Percentiles rank a stretch among this genome's conserved stretches.
phyloP scores from a whole-genome alignment of 2,329 filamentous ascomycete genomes.

The Teratosphaeria gauchensis region DNA sequence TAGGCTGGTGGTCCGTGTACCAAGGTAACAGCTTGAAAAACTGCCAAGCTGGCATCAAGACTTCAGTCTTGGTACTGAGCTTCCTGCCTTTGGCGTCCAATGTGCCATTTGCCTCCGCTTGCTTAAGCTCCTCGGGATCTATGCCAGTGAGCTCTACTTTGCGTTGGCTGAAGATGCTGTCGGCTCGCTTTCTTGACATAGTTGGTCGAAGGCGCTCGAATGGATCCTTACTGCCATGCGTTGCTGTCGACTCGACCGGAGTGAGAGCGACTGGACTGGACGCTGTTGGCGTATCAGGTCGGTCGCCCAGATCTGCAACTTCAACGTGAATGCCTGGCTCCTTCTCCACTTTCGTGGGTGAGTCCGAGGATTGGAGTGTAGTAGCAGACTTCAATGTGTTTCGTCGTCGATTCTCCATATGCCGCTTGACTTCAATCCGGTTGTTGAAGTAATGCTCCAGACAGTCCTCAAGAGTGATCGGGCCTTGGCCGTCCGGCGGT shows the following conservation, averaged over 20 bases:
- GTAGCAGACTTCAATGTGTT: constrained; percentile 47
- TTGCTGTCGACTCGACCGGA: constrained; percentile 10
- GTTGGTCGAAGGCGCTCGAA: constrained; percentile 25
- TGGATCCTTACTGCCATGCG: constrained; percentile 18
- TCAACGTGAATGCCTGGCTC: constrained; percentile 33
- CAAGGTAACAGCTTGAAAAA: constrained; percentile 92
- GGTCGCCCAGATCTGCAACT: constrained; percentile 29
- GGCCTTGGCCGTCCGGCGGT: constrained; percentile 48
- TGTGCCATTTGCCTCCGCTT: constrained; percentile 25
- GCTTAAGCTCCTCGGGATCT: constrained; percentile 33
- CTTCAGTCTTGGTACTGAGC: constrained; percentile 54
- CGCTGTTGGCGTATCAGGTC: constrained; percentile 23
- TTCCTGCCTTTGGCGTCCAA: constrained; percentile 15
- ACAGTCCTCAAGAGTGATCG: constrained; percentile 76
- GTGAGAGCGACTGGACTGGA: constrained; percentile 12
- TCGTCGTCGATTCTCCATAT: constrained; percentile 49
- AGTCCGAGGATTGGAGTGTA: constrained; percentile 19
- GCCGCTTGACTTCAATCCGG: constrained; percentile 75
- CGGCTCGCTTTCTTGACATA: constrained; percentile 32
- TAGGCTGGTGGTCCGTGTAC: constrained; percentile 62
- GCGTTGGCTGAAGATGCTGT: constrained; percentile 42
- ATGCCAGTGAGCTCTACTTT: constrained; percentile 24
- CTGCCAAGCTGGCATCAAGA: constrained; percentile 94
- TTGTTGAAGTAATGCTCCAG: constrained; percentile 94
- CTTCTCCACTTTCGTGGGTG: constrained; percentile 12